Percentiles rank a stretch among this genome's conserved stretches.
phyloP scores from a whole-genome alignment of 192 early-diverging fungal species.

The Podila epigama region DNA sequence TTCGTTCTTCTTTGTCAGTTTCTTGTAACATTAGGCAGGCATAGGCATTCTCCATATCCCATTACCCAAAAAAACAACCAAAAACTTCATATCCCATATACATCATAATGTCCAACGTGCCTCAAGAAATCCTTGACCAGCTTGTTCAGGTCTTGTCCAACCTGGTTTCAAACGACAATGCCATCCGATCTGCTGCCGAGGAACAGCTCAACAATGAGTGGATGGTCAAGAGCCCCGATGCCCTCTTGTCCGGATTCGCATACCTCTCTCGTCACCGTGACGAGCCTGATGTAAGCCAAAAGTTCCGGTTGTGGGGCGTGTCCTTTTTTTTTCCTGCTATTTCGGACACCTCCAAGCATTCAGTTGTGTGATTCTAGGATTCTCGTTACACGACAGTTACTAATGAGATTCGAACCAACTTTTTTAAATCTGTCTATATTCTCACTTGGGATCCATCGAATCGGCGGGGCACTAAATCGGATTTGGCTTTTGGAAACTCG shows the following conservation, averaged over 20 bases:
- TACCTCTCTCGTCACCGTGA: conserved; percentile 58
- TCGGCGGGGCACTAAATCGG: too few species aligned
- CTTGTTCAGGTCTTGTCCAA: conserved; percentile 59
- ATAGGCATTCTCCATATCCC: too few species aligned
- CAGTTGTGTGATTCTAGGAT: too few species aligned
- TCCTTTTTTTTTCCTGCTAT: not conserved
- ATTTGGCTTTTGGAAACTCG: not conserved
- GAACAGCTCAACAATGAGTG: conserved; percentile 66
- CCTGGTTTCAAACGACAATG: conserved; percentile 62
- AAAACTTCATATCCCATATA: too few species aligned
- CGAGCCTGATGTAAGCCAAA: conserved; percentile 39
- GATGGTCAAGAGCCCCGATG: conserved; percentile 62
- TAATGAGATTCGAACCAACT: too few species aligned
- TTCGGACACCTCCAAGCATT: not conserved
- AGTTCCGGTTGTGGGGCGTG: not conserved
- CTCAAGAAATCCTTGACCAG: conserved; percentile 58
- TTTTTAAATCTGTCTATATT: too few species aligned
- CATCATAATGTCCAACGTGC: conserved; percentile 46
- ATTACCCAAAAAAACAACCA: conserved; percentile 3
- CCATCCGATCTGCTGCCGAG: conserved; percentile 61
- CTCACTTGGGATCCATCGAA: too few species aligned
- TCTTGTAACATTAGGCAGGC: too few species aligned
- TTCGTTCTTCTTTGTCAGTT: not conserved
- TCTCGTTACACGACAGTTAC: too few species aligned
- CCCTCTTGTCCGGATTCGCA: conserved; percentile 61